A percentile compares a stretch with the other conserved stretches of the same genome.
phyloP scores from a whole-genome alignment of 179 eudicot genomes.

The Amaranthus tricolor region DNA sequence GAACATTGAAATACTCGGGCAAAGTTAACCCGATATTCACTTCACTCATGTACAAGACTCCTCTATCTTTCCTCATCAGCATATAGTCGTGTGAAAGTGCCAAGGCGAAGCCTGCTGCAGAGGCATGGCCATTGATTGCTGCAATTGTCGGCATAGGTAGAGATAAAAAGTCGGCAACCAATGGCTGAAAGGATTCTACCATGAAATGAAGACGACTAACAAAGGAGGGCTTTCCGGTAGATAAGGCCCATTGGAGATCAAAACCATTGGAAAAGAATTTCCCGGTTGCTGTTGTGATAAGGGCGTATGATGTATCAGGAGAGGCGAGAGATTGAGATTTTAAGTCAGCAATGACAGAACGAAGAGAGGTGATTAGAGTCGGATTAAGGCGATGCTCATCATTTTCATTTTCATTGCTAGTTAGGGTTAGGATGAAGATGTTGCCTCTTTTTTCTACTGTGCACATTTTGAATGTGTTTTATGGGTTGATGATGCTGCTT shows the following conservation, averaged over 20 bases:
- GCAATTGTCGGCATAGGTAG: slow-evolving; percentile 86
- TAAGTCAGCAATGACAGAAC: slow-evolving; percentile 39
- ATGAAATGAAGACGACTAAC: slow-evolving; percentile 28
- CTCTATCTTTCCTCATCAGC: slow-evolving; percentile 54
- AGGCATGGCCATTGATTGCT: slow-evolving; percentile 82
- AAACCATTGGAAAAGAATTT: slow-evolving; percentile 85
- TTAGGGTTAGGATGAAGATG: slow-evolving; percentile 60
- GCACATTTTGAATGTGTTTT: slow-evolving; percentile 42
- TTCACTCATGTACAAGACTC: slow-evolving; percentile 79
- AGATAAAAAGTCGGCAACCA: slow-evolving; percentile 48
- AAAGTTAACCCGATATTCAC: slow-evolving; percentile 66
- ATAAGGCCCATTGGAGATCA: slow-evolving; percentile 60
- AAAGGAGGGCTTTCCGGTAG: slow-evolving; percentile 31
- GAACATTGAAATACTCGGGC: slow-evolving; percentile 57
- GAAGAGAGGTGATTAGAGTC: slow-evolving; percentile 46
- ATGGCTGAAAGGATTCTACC: slow-evolving; percentile 40
- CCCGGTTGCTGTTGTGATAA: slow-evolving; percentile 57
- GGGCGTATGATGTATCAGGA: slow-evolving; percentile 40
- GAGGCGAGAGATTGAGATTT: slow-evolving; percentile 41
- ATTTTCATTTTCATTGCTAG: slow-evolving; percentile 37
- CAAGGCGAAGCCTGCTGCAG: slow-evolving; percentile 64
- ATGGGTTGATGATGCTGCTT: neutral
- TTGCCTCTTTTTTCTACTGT: slow-evolving; percentile 57
- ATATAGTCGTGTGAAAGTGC: slow-evolving; percentile 71
- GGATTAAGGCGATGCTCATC: slow-evolving; percentile 71